Conservation (phyloP, 176 grass and related monocot genomes). For the Calamus simplicifolius region DNA sequence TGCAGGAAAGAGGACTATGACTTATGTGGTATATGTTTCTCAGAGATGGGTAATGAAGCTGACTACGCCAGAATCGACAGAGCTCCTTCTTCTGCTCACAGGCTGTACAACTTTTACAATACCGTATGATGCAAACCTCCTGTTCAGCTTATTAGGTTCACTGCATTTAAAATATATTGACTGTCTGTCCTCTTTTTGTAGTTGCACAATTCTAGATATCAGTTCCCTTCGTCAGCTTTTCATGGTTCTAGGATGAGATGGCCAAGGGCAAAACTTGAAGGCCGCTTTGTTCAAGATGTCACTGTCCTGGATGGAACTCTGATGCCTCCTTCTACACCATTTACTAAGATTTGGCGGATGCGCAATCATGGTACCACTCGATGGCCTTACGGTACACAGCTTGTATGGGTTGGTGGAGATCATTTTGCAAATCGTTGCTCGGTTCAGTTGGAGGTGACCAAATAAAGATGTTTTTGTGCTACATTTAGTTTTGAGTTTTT, state of each 20-base stretch:
- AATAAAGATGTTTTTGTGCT: too few species aligned
- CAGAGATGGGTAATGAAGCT: constrained; percentile 37
- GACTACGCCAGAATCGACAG: constrained; percentile 16
- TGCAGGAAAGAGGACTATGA: constrained; percentile 86
- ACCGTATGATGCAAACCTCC: background rate
- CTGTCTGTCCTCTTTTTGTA: constrained; percentile 5
- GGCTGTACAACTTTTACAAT: background rate
- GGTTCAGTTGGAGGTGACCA: constrained; percentile 39
- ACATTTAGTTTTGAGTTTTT: too few species aligned
- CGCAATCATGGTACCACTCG: constrained; percentile 42
- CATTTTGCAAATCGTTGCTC: constrained; percentile 26
- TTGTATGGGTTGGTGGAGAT: constrained; percentile 67
- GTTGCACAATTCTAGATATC: constrained; percentile 23
- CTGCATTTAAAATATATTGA: background rate
- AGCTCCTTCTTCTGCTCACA: background rate
- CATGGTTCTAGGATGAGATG: constrained; percentile 3
- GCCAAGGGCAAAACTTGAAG: constrained; percentile 44
- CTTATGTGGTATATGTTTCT: constrained; percentile 75
- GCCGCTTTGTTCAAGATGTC: constrained; percentile 54
- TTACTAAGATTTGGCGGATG: constrained; percentile 86
- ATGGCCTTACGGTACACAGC: constrained; percentile 67
- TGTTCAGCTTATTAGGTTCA: background rate
- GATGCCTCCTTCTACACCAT: constrained; percentile 50
- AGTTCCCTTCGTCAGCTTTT: background rate
- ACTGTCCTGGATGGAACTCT: constrained; percentile 68